Evolutionary conservation across 306 rosid species (phyloP).

Genomic region (Prunus fruticosa): DNA sequence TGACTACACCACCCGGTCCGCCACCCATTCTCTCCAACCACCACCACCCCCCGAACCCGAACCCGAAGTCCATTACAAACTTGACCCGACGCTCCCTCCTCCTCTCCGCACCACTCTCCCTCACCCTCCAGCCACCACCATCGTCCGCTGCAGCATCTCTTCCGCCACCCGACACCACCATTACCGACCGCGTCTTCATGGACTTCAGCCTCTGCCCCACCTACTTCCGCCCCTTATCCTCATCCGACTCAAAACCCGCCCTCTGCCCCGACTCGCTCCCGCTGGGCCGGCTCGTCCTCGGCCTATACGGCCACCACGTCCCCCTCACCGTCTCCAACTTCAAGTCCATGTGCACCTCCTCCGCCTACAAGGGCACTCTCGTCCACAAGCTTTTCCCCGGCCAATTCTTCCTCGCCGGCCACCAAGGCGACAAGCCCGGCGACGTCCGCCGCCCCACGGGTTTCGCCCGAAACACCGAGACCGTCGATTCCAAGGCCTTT

Average conservation of each 20-base stretch:
- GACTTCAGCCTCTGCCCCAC: conserved; percentile 90
- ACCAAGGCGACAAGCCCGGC: conserved; percentile 77
- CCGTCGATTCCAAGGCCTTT: conserved; percentile 63
- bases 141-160: conserved; percentile 13
- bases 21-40: conserved; percentile 19
- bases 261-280: conserved; percentile 73
- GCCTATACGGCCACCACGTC: conserved; percentile 78
- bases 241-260: conserved; percentile 22
- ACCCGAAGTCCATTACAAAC: conserved; percentile 12
- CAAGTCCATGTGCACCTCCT: conserved; percentile 66
- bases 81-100: conserved; percentile 53
- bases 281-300: conserved; percentile 74
- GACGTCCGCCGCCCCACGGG: conserved; percentile 67
- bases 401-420: conserved; percentile 74
- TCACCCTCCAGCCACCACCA: conserved; percentile 1
- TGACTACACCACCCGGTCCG: conserved; percentile 19
- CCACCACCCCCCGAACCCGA: conserved; percentile 4
- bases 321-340: conserved; percentile 79
- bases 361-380: conserved; percentile 61
- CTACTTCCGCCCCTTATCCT: conserved; percentile 55
- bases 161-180: conserved; percentile 50
- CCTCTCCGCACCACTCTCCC: conserved; percentile 45
- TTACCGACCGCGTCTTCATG: conserved; percentile 88
- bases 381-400: conserved; percentile 79
- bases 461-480: conserved; percentile 61